Evolutionary conservation across 2,329 filamentous ascomycete genomes (phyloP).

Genomic region (Apiospora saccharicola): DNA sequence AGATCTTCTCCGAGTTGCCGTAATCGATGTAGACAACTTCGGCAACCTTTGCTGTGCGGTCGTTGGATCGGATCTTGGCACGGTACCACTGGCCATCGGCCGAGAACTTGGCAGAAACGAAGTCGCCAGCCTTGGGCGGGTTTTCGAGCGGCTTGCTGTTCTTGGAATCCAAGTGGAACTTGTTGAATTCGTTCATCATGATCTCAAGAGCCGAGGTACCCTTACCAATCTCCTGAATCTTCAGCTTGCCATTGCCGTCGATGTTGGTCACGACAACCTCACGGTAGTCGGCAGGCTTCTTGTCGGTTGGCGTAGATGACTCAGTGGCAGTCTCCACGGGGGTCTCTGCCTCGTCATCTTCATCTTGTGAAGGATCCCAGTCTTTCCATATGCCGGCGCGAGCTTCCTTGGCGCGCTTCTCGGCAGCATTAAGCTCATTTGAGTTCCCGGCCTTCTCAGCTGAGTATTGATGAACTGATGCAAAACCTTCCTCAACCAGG

Average conservation of each 20-base stretch:
- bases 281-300: constrained; percentile 83
- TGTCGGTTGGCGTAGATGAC: constrained; percentile 57
- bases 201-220: constrained; percentile 86
- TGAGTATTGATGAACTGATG: constrained; percentile 91
- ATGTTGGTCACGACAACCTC: constrained; percentile 93
- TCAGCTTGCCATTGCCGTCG: constrained; percentile 81
- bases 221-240: constrained; percentile 88
- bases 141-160: constrained; percentile 78
- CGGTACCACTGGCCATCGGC: constrained; percentile 95
- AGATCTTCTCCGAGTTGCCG: constrained; percentile 88
- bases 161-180: constrained; percentile 85
- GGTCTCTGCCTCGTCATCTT: constrained; percentile 62
- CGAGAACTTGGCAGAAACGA: constrained; percentile 89
- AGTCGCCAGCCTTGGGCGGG: constrained; percentile 88
- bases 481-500: constrained; percentile 91
- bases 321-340: constrained; percentile 57
- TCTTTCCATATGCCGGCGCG: constrained; percentile 91
- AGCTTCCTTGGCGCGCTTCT: constrained; percentile 87
- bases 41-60: constrained; percentile 85
- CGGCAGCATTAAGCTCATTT: constrained; percentile 84
- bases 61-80: constrained; percentile 87
- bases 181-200: constrained; percentile 89
- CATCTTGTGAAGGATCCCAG: constrained; percentile 90
- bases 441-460: constrained; percentile 94
- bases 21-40: constrained; percentile 97